These are phyloP conservation scores for Primulina huaijiensis DNA, from an alignment of 257 asterid species.

Conservation along the genomic window DNA sequence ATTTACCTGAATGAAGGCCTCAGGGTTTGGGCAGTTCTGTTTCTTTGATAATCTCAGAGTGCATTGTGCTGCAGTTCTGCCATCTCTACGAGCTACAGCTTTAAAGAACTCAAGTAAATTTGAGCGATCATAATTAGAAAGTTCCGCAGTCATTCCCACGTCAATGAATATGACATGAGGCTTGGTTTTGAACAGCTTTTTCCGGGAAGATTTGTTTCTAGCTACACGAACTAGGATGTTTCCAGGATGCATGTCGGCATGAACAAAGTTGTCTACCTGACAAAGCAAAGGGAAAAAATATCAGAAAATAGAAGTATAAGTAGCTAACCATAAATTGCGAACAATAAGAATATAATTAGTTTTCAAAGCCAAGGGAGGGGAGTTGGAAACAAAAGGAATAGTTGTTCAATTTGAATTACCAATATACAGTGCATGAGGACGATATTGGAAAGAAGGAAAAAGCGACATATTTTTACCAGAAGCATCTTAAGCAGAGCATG, in stretches of 20 bases:
- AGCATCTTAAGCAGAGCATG: constrained; percentile 92
- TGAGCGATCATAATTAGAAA: constrained; percentile 50
- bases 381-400: constrained; percentile 4
- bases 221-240: constrained; percentile 72
- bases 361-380: constrained; percentile 3
- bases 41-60: constrained; percentile 57
- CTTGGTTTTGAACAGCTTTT: constrained; percentile 55
- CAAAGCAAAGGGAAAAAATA: constrained; percentile 16
- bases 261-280: constrained; percentile 84
- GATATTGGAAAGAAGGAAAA: constrained; percentile 6
- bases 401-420: neutral
- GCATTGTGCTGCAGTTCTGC: constrained; percentile 62
- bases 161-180: constrained; percentile 75
- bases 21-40: constrained; percentile 78
- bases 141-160: constrained; percentile 92
- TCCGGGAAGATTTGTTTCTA: constrained; percentile 47
- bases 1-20: constrained; percentile 64
- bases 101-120: constrained; percentile 65
- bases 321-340: constrained; percentile 10
- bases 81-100: constrained; percentile 80
- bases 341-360: constrained; percentile 5
- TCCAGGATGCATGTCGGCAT: constrained; percentile 92
- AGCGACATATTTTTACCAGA: constrained; percentile 43
- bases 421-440: constrained; percentile 12
- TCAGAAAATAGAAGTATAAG: constrained; percentile 17